A percentile compares a stretch with the other conserved stretches of the same genome.
Evolutionary conservation across 306 rosid species (phyloP).

Genomic region (Fragaria nilgerrensis): DNA sequence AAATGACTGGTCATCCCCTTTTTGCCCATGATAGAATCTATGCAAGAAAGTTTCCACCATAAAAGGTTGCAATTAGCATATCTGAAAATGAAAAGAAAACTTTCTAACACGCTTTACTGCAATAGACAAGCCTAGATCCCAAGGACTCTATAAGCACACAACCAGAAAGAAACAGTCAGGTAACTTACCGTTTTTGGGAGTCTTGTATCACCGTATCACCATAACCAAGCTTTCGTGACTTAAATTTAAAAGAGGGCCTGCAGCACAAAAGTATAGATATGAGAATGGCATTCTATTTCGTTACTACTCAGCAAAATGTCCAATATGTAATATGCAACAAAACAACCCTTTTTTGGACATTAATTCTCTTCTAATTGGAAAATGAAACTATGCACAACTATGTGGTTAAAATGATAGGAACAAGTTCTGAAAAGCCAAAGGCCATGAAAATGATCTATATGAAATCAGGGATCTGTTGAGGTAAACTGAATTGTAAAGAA

Average conservation of each 20-base stretch:
- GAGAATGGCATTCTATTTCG: constrained; percentile 5
- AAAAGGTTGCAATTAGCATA: not conserved
- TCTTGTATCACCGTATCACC: constrained; percentile 37
- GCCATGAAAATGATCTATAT: not conserved
- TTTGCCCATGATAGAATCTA: constrained; percentile 74
- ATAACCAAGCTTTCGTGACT: constrained; percentile 21
- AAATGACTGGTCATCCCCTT: constrained; percentile 37
- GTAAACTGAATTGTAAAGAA: not conserved
- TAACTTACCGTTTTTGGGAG: constrained; percentile 51
- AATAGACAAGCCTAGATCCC: not conserved
- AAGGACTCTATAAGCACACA: not conserved
- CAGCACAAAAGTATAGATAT: constrained; percentile 24
- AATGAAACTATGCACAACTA: not conserved
- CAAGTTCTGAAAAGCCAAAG: not conserved
- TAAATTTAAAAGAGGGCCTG: constrained; percentile 43
- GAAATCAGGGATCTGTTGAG: not conserved
- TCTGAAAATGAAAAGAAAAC: not conserved
- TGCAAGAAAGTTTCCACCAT: constrained; percentile 7
- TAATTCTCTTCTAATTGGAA: not conserved
- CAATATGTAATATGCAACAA: not conserved
- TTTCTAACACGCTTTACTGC: not conserved
- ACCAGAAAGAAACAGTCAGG: not conserved
- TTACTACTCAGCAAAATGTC: not conserved
- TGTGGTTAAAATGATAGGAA: not conserved
- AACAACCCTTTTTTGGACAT: not conserved